phyloP scores from a whole-genome alignment of 2,329 filamentous ascomycete species.

The Tothia fuscella region DNA sequence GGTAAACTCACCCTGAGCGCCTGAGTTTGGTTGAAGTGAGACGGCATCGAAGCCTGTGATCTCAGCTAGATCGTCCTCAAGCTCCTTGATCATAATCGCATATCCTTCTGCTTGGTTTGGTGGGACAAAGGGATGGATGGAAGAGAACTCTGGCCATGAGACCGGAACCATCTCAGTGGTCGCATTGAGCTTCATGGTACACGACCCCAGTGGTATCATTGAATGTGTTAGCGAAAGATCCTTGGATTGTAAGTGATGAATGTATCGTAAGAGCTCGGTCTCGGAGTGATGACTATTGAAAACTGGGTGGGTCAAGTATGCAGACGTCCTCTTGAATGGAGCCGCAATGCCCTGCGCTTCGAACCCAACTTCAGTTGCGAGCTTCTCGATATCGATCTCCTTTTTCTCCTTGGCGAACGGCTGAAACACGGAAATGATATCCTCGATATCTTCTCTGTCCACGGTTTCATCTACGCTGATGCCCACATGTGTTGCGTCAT shows the following conservation, averaged over 20 bases:
- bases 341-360: constrained; percentile 36
- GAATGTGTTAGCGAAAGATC: constrained; percentile 89
- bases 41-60: constrained; percentile 88
- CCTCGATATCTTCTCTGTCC: constrained; percentile 41
- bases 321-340: constrained; percentile 55
- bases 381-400: constrained; percentile 17
- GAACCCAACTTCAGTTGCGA: constrained; percentile 15
- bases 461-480: constrained; percentile 73
- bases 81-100: constrained; percentile 52
- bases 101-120: constrained; percentile 55
- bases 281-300: constrained; percentile 95
- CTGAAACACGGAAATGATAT: constrained; percentile 46
- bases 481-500: constrained; percentile 49
- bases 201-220: constrained; percentile 94
- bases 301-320: constrained; percentile 76
- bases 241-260: constrained; percentile 85
- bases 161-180: constrained; percentile 88
- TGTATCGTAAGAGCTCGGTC: constrained; percentile 87
- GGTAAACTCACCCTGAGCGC: constrained; percentile 89
- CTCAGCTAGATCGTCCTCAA: constrained; percentile 63
- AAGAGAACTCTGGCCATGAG: constrained; percentile 61
- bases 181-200: constrained; percentile 96
- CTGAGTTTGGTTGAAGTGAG: constrained; percentile 88
- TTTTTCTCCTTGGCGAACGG: constrained; percentile 26
- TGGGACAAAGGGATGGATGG: constrained; percentile 72